Percentiles rank a stretch among this genome's conserved stretches.
Evolutionary conservation across 495 filamentous ascomycete species (phyloP).

Genomic region (Annulohypoxylon stygium): DNA sequence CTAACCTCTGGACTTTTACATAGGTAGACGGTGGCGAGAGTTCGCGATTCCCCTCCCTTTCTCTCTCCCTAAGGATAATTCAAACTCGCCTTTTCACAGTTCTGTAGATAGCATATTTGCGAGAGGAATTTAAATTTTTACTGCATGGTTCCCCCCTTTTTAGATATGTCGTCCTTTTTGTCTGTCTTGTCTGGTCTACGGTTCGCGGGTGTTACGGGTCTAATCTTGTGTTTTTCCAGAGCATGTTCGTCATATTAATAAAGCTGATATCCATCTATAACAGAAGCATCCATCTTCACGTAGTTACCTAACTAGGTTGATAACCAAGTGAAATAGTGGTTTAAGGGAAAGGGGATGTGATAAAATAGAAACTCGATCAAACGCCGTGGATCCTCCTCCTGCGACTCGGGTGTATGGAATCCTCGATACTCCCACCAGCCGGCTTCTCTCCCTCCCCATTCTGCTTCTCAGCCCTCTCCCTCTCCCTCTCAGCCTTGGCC

Average conservation of each 20-base stretch:
- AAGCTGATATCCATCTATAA: not conserved
- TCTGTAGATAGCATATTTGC: conserved; percentile 51
- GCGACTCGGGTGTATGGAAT: conserved; percentile 71
- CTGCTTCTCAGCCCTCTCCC: conserved; percentile 52
- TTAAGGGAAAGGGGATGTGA: not conserved
- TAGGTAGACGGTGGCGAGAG: conserved; percentile 36
- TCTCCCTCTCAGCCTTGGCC: conserved; percentile 63
- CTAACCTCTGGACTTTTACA: not conserved
- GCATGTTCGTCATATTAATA: conserved; percentile 1
- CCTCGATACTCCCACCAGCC: conserved; percentile 49
- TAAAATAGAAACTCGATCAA: not conserved
- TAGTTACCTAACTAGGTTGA: conserved; percentile 12
- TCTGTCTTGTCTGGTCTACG: conserved; percentile 6
- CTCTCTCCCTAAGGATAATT: conserved; percentile 28
- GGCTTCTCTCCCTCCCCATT: conserved; percentile 43
- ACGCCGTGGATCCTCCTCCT: conserved; percentile 58
- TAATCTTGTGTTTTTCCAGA: not conserved
- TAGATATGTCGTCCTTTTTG: not conserved
- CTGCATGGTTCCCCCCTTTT: conserved; percentile 18
- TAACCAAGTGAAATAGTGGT: conserved; percentile 13
- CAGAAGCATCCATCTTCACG: too few relatives aligned
- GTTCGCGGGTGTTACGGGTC: not conserved
- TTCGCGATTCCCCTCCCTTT: not conserved
- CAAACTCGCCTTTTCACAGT: conserved; percentile 43
- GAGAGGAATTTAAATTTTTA: conserved; percentile 46